phyloP scores from a whole-genome alignment of 805 yeast species.

The Zygotorulaspora chibaensis region DNA sequence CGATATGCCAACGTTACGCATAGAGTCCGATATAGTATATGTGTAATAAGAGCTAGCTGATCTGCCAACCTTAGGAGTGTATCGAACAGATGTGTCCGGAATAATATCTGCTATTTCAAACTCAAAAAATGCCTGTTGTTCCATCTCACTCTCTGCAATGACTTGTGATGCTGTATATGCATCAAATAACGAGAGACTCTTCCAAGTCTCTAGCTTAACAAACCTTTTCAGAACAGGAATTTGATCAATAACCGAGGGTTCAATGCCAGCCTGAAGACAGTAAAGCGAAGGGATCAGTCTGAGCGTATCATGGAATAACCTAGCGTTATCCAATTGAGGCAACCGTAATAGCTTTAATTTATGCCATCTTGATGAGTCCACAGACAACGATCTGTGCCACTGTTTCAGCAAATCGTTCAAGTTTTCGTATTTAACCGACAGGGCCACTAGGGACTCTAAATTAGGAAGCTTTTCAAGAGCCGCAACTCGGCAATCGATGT shows the following conservation, averaged over 20 bases:
- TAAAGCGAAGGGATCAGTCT: conserved; percentile 9
- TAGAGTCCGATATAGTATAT: too few relatives aligned
- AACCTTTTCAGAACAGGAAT: conserved; percentile 7
- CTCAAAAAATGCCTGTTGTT: too few relatives aligned
- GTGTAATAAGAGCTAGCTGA: too few relatives aligned
- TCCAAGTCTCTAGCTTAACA: not conserved
- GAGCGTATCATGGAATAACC: conserved; percentile 12
- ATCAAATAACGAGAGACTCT: not conserved
- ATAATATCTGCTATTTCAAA: too few relatives aligned
- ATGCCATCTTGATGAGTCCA: conserved; percentile 10
- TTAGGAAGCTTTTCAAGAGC: conserved; percentile 7
- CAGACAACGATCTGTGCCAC: conserved; percentile 11
- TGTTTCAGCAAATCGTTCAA: conserved; percentile 6
- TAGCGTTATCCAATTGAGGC: conserved; percentile 13
- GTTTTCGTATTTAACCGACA: conserved; percentile 6
- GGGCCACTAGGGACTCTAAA: conserved; percentile 5
- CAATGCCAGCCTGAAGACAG: conserved; percentile 5
- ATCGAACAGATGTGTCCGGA: too few relatives aligned
- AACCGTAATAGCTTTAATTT: conserved; percentile 5
- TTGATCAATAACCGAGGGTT: not conserved
- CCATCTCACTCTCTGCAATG: too few relatives aligned
- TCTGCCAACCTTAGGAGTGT: too few relatives aligned
- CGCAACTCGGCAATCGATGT: conserved; percentile 1
- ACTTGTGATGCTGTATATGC: not conserved
- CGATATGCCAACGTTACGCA: too few relatives aligned